Percentiles rank a stretch among this genome's conserved stretches.
Conservation (phyloP, 345 rosid species). For the Citrus trifoliata region DNA sequence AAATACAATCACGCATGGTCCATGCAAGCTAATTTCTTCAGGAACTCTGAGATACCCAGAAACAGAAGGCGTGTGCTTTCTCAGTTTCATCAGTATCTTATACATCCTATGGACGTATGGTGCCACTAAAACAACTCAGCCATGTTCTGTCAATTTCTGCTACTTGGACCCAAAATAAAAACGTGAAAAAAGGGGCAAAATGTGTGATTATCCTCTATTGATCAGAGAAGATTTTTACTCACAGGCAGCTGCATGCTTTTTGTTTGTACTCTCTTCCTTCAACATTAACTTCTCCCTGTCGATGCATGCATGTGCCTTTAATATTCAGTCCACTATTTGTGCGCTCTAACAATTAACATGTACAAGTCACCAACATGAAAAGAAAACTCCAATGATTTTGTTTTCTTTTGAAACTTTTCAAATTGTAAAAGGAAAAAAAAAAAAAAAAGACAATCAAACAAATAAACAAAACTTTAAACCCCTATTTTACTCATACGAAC, state of each 20-base stretch:
- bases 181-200: not conserved
- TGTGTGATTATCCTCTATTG: not conserved
- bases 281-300: not conserved
- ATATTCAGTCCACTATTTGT: not conserved
- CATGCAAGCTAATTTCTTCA: not conserved
- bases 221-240: not conserved
- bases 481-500: no score
- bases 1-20: no score
- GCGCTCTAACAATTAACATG: not conserved
- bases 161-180: not conserved
- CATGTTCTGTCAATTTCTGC: not conserved
- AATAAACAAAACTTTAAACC: no score
- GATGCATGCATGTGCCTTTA: not conserved
- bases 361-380: no score
- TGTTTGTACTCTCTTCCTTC: not conserved
- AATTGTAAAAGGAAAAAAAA: no score
- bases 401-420: no score
- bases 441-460: no score
- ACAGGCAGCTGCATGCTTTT: not conserved
- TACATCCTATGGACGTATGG: not conserved
- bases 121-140: not conserved
- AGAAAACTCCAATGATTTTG: not conserved
- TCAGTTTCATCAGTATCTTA: not conserved
- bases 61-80: not conserved
- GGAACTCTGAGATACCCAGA: not conserved